Base-by-base conservation (phyloP, 1,284 basidiomycete genomes). In the Irpex sp. region DNA sequence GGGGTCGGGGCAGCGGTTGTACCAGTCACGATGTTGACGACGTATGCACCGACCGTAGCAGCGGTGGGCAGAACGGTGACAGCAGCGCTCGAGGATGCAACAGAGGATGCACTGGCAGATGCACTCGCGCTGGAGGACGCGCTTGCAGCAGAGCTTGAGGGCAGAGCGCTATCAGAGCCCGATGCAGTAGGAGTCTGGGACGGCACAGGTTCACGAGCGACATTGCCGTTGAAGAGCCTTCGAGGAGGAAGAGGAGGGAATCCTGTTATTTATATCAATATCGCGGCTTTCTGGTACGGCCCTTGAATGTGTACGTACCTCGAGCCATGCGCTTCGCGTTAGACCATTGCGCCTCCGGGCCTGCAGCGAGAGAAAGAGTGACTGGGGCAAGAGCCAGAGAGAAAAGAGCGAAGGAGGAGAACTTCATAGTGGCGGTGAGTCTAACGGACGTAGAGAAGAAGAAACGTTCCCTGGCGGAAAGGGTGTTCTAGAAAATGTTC, bases 351-450 rank as follows among this genome's bases (percentile, higher is more conserved):
- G 53, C 53, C 53, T 35, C 53, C 33, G 53, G 9, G n/a, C 21
- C 21, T 19, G 58, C 15, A 33, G 43, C 11, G 17, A 60, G 36
- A 26, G 60, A 53, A 53, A 26, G 36, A 57, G 21, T 21, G 54
- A 49, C 54, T n/a, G 60, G 60, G 5, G 36, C 31, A 37, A 39
- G 36, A n/a, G 60, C 17, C 33, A 57, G n/a, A 39, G 59, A 55
- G 46, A 17, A 49, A 49, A 43, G 58, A 49, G 56, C 43, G 59
- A 60, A 6, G 31, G n/a, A 33, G 47, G 17, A 15, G 54, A 37
- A 7, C 51, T 57, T 60, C 56, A 56, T 61, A 4, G 15, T 55
- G 53, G 17, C 49, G 21, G 49, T 26, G 26, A 26, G 26, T 26
- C 26, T 26, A 26, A 26, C 26, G 26, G 39, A 43, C 11, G 15